Conservation (phyloP, 2,329 filamentous ascomycete genomes). For the Akanthomyces dipterigenus region DNA sequence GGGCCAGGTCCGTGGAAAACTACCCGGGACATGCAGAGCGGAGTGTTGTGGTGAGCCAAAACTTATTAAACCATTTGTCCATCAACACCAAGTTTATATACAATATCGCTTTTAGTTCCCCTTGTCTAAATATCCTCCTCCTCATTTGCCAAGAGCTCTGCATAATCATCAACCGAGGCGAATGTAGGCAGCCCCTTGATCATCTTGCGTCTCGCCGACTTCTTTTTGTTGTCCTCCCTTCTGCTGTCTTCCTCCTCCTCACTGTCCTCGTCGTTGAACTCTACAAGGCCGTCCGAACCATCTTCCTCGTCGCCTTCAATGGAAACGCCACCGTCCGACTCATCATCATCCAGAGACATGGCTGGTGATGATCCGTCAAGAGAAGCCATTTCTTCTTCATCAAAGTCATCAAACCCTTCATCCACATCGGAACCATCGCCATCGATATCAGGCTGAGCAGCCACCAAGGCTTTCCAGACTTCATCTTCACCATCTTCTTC, state of each 20-base stretch:
- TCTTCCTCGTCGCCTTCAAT: constrained; percentile 36
- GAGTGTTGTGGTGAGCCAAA: too few species aligned
- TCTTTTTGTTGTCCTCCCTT: constrained; percentile 25
- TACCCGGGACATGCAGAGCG: too few species aligned
- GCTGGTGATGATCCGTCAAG: constrained; percentile 36
- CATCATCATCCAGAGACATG: constrained; percentile 35
- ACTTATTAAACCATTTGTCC: not conserved
- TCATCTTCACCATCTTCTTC: constrained; percentile 65
- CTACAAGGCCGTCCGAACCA: constrained; percentile 30
- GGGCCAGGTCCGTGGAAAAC: too few species aligned
- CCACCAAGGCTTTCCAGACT: constrained; percentile 86
- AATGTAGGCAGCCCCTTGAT: constrained; percentile 88
- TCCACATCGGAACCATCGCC: constrained; percentile 48
- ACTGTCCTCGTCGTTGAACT: constrained; percentile 51
- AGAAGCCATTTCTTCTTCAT: constrained; percentile 43
- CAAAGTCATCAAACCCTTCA: constrained; percentile 41
- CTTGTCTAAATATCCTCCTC: constrained; percentile 42
- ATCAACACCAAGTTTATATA: not conserved
- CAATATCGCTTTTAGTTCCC: constrained; percentile 1
- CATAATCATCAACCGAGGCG: constrained; percentile 90
- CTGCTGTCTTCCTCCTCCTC: constrained; percentile 43
- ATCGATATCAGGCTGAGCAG: constrained; percentile 62
- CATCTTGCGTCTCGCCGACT: constrained; percentile 64
- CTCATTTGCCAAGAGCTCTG: constrained; percentile 70
- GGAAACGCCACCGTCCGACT: constrained; percentile 31